These are phyloP conservation scores for Acaromyces ingoldii DNA, from an alignment of 1,284 basidiomycete species.

Conservation along the genomic window DNA sequence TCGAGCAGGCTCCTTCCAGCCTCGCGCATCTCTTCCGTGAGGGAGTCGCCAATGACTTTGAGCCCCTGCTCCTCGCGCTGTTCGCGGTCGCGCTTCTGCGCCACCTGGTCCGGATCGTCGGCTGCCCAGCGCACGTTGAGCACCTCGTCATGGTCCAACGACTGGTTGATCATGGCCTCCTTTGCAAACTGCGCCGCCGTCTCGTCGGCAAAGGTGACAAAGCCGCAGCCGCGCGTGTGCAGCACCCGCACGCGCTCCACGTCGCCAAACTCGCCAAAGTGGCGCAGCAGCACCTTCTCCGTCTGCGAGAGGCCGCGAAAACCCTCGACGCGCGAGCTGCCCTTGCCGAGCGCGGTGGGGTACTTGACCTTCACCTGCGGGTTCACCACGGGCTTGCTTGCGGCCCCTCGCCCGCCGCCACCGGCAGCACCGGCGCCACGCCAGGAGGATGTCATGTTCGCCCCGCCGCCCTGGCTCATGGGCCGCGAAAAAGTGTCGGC, in stretches of 20 bases:
- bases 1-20: constrained; percentile 6
- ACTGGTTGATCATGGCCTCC: constrained; percentile 98
- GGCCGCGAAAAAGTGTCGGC: constrained; percentile 12
- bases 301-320: constrained; percentile 25
- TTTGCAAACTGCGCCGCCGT: constrained; percentile 88
- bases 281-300: constrained; percentile 53
- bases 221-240: constrained; percentile 89
- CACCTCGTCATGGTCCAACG: constrained; percentile 93
- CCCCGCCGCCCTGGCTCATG: constrained; percentile 16
- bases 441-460: not conserved
- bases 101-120: constrained; percentile 43
- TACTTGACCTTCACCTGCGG: too few relatives aligned
- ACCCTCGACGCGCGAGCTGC: constrained; percentile 17
- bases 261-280: constrained; percentile 97
- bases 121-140: constrained; percentile 62
- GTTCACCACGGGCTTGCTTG: too few relatives aligned
- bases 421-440: not conserved
- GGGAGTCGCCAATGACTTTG: constrained; percentile 28
- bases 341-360: too few relatives aligned
- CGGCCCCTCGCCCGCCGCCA: too few relatives aligned
- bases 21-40: constrained; percentile 30
- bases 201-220: constrained; percentile 89
- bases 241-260: constrained; percentile 88
- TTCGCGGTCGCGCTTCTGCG: constrained; percentile 28
- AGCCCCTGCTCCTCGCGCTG: constrained; percentile 30